A percentile compares a stretch with the other conserved stretches of the same genome.
These are phyloP conservation scores for Tetramitus jugosus DNA, from an alignment of 208 protist genomes.

Conservation along the genomic window DNA sequence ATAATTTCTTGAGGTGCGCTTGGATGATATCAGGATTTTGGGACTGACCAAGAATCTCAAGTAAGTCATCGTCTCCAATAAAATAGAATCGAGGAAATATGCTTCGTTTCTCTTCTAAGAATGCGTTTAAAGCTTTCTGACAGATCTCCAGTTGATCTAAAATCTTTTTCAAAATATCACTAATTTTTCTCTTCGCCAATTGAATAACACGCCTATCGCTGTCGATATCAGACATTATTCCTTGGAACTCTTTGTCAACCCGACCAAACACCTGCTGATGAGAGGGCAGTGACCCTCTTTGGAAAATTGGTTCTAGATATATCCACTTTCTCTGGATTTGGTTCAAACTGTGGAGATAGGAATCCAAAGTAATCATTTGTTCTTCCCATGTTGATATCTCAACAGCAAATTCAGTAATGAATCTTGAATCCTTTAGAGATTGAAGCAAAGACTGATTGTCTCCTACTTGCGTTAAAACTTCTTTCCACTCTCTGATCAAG, in stretches of 20 bases:
- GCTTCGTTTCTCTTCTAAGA: conserved; percentile 93
- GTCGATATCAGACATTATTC: conserved; percentile 74
- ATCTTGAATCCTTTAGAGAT: conserved; percentile 92
- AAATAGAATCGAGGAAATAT: conserved; percentile 96
- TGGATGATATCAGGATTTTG: conserved; percentile 90
- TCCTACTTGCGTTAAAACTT: conserved; percentile 78
- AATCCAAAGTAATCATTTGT: conserved; percentile 74
- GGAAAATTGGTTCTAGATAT: conserved; percentile 97
- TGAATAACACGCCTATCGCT: conserved; percentile 63
- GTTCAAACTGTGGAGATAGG: conserved; percentile 81
- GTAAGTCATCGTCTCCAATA: conserved; percentile 96
- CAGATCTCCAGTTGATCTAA: conserved; percentile 90
- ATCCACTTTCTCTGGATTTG: conserved; percentile 96
- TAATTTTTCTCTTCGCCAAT: conserved; percentile 63
- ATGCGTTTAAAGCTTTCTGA: conserved; percentile 91
- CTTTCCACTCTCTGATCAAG: conserved; percentile 94
- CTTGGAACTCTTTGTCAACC: conserved; percentile 85
- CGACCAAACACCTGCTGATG: conserved; percentile 87
- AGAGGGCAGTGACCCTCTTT: conserved; percentile 83
- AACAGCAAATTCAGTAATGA: conserved; percentile 78
- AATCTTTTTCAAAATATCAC: conserved; percentile 66
- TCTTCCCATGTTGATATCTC: conserved; percentile 78
- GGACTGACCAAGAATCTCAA: conserved; percentile 91
- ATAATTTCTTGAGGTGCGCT: conserved; percentile 95
- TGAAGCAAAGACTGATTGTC: conserved; percentile 89